Percentiles rank a stretch among this genome's conserved stretches.
Evolutionary conservation across 129 eudicot genomes (phyloP).

Genomic region (Arctium lappa): DNA sequence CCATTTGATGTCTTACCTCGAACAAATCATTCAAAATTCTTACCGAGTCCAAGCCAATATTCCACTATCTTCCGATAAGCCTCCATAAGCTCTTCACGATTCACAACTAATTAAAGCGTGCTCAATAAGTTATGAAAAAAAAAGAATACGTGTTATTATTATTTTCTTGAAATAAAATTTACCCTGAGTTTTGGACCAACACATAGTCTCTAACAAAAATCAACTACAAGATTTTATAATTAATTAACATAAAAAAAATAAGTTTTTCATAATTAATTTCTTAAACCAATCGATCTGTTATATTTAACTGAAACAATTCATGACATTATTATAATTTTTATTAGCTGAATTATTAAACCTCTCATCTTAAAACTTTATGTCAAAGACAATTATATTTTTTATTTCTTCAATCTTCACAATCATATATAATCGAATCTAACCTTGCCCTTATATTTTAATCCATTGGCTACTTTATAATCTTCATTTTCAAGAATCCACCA

Average conservation of each 20-base stretch:
- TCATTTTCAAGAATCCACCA: slow-evolving; percentile 3
- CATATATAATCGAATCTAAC: slow-evolving; percentile 9
- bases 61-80: too few species aligned
- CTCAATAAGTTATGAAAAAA: too few species aligned
- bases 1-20: too few species aligned
- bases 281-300: background rate
- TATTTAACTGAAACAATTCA: background rate
- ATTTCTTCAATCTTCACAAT: background rate
- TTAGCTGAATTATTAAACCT: background rate
- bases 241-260: background rate
- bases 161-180: too few species aligned
- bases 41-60: too few species aligned
- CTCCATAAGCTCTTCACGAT: too few species aligned
- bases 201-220: background rate
- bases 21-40: too few species aligned
- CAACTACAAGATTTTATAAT: background rate
- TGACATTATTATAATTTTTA: background rate
- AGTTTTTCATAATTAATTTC: background rate
- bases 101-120: too few species aligned
- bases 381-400: background rate
- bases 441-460: background rate
- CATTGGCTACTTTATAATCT: slow-evolving; percentile 9
- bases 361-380: background rate
- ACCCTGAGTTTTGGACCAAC: too few species aligned
- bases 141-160: background rate